Evolutionary conservation across 1,284 basidiomycete genomes (phyloP), one percentile per base, ranked within the genome.

Genomic region (Singerocomus rubriflavus): DNA sequence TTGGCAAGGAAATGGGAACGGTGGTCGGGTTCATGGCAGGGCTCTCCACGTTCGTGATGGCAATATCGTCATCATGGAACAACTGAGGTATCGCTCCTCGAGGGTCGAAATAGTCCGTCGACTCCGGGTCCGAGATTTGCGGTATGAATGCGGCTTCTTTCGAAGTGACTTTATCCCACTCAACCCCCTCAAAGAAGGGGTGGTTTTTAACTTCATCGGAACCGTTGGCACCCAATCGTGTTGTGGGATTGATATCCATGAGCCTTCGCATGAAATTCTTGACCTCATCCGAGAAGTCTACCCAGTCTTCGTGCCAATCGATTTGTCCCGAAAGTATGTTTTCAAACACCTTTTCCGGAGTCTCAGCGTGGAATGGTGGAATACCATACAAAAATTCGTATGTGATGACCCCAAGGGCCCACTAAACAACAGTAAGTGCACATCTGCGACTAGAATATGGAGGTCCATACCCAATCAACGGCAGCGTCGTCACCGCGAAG

Each of bases 341-440:
- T 73, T 98, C 95, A 64, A 99, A 99, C 5, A 99, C 95, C 72
- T 92, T 93, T 68, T 98, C 93, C 0, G 96, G 95, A 9, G 91
- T 91, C 54, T 97, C 93, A 42, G 92, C 96, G 63, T 99, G 94
- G 81, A 99, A 99, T 0, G 97, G 97, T 30, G 97, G 97, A 35
- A 94, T 83, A 4, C 97, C 95, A 61, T 96, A 99, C 32, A 99
- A 72, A 71, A 99, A 99, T 74, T 99, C 96, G 72, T 99, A 99
- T 27, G 94, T 89, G 63, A 99, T 97, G 40, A 98, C 94, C 54
- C 97, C 97, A 32, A 99, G 80, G 13, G 97, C 97, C 97, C 97
- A 99, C 86, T 88, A 44, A 35, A 50, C 32, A 25, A 57, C 50
- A 52, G 60, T 44, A 50, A 50, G 50, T 29, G 51, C 38, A 34